phyloP scores from a whole-genome alignment of 352 stramenopile genomes.

The Pythium dissimile region DNA sequence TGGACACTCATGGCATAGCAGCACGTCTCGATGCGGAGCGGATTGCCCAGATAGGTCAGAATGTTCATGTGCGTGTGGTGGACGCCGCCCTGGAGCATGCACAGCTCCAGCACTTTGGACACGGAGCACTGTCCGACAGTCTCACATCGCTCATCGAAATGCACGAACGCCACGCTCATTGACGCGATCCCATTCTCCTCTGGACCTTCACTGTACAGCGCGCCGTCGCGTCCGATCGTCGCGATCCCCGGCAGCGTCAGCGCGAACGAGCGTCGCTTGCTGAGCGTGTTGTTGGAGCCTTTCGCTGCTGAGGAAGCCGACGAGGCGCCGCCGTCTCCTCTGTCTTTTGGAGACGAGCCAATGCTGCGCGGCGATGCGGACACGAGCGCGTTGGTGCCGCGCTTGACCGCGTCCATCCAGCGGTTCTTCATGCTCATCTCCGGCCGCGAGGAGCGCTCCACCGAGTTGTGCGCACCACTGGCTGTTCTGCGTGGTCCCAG shows the following conservation, averaged over 20 bases:
- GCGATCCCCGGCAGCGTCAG: slow-evolving; percentile 12
- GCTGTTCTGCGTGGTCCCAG: no score
- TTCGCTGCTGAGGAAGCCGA: not conserved
- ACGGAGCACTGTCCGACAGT: slow-evolving; percentile 56
- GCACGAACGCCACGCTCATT: slow-evolving; percentile 32
- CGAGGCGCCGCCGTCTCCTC: no score
- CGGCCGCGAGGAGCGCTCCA: not conserved
- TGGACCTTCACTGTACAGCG: not conserved
- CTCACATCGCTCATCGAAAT: slow-evolving; percentile 53
- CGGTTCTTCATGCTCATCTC: slow-evolving; percentile 63
- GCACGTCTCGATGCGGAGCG: slow-evolving; percentile 52
- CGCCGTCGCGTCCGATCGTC: not conserved
- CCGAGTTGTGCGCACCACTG: no score
- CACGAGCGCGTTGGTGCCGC: slow-evolving; percentile 33
- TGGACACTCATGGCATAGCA: slow-evolving; percentile 69
- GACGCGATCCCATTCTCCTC: not conserved
- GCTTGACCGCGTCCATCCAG: slow-evolving; percentile 73
- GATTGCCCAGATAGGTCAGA: slow-evolving; percentile 64
- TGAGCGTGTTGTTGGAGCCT: slow-evolving; percentile 3
- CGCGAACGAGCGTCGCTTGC: slow-evolving; percentile 15
- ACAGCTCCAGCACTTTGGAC: slow-evolving; percentile 63
- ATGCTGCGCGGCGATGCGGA: slow-evolving; percentile 30
- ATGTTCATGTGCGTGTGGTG: slow-evolving; percentile 84
- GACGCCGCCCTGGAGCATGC: slow-evolving; percentile 72
- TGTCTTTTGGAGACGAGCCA: slow-evolving; percentile 6